Percentiles rank a stretch among this genome's conserved stretches.
Evolutionary conservation across 768 basidiomycete genomes (phyloP).

Genomic region (Cystobasidium ongulense): DNA sequence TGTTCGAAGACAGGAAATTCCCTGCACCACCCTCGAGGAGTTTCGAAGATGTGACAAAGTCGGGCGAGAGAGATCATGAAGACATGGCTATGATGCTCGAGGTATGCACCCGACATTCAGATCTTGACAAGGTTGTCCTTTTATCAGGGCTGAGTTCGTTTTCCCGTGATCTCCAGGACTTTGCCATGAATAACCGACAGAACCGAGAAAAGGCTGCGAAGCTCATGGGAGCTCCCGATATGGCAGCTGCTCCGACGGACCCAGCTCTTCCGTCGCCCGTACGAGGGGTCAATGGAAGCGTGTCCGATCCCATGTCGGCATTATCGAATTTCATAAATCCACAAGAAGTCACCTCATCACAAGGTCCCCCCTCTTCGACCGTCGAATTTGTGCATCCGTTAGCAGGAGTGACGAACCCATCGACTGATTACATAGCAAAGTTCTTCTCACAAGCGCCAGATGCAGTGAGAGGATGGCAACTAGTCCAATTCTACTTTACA

Average conservation of each 20-base stretch:
- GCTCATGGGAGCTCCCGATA: neutral
- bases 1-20: neutral
- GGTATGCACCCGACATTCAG: neutral
- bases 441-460: slow-evolving; percentile 19
- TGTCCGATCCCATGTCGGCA: neutral
- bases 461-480: slow-evolving; percentile 16
- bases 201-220: slow-evolving; percentile 2
- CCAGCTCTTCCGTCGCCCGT: neutral
- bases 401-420: neutral
- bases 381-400: slow-evolving; percentile 1
- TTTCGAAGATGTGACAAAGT: neutral
- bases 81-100: slow-evolving; percentile 33
- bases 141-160: too few relatives aligned
- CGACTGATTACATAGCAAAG: slow-evolving; percentile 13
- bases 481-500: slow-evolving; percentile 28
- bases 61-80: slow-evolving; percentile 23
- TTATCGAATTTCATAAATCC: neutral
- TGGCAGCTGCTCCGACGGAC: neutral
- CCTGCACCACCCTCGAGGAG: neutral
- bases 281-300: neutral
- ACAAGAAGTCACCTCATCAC: neutral
- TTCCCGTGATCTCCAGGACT: slow-evolving; percentile 1
- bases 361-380: neutral
- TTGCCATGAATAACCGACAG: slow-evolving; percentile 20
- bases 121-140: too few relatives aligned